Percentiles rank a stretch among this genome's conserved stretches.
Conservation (phyloP, 2,329 filamentous ascomycete species). For the Thelonectria discophora region DNA sequence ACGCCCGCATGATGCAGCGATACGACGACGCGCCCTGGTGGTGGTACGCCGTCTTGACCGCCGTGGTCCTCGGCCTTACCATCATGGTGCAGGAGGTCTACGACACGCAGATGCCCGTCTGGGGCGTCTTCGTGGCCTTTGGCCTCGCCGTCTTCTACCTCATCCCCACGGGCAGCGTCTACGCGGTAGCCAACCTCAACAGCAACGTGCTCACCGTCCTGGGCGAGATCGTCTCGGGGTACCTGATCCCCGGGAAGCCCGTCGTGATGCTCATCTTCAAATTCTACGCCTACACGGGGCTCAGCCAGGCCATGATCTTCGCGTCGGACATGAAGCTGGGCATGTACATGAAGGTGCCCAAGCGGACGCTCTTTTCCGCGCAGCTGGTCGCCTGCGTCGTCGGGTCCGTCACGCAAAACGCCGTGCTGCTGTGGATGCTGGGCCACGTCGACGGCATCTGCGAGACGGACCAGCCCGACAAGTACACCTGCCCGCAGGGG, state of each 20-base stretch:
- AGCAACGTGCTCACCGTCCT: constrained; percentile 46
- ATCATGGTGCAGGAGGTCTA: constrained; percentile 42
- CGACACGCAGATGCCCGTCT: constrained; percentile 37
- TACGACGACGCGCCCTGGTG: constrained; percentile 46
- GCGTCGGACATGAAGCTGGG: constrained; percentile 58
- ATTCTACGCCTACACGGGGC: constrained; percentile 28
- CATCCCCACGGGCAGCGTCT: constrained; percentile 38
- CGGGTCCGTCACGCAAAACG: constrained; percentile 44
- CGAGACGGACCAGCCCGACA: constrained; percentile 36
- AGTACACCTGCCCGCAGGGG: constrained; percentile 57
- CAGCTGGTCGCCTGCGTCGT: constrained; percentile 55
- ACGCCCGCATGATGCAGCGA: constrained; percentile 47
- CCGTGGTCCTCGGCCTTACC: constrained; percentile 44
- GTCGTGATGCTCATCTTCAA: constrained; percentile 37
- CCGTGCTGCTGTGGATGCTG: constrained; percentile 39
- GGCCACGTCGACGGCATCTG: constrained; percentile 25
- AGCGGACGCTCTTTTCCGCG: constrained; percentile 54
- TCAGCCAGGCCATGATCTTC: constrained; percentile 56
- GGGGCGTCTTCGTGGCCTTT: constrained; percentile 40
- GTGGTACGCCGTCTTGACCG: constrained; percentile 48
- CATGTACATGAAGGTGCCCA: constrained; percentile 59
- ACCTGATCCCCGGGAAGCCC: constrained; percentile 30
- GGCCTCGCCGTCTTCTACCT: constrained; percentile 33
- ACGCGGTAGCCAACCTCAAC: constrained; percentile 47
- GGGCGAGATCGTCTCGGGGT: constrained; percentile 43